Base-by-base conservation (phyloP, 2,329 filamentous ascomycete species). In the Fusarium armeniacum region DNA sequence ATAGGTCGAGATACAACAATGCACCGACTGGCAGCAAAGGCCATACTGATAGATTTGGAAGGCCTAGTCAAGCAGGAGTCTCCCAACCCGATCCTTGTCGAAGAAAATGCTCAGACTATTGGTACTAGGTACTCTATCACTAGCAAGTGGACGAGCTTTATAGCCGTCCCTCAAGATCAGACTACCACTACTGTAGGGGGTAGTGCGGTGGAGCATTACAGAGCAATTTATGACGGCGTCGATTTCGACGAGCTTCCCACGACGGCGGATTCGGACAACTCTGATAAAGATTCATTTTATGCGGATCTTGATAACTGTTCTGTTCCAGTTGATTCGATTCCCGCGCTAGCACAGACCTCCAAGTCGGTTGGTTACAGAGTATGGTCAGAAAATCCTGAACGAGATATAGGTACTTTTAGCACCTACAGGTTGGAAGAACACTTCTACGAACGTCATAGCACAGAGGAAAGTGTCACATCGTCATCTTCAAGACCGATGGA, bases 1-100 rank as follows among this genome's bases (percentile, higher is more conserved):
- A 38, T 5, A 12, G 18, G 18, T 3, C 18, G 18, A n/a, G 18
- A n/a, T 38, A 18, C 2, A n/a, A n/a, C 18, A 12, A 38, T 38
- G 35, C 35, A 38, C 12, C 18, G 9, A n/a, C 18, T 38, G 9
- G 35, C 18, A 38, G 18, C 9, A 10, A 38, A 38, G 5, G 35
- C 35, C 9, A 10, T 2, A 38, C 9, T 38, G 18, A 11, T n/a
- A 5, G 18, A 38, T 38, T 11, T 38, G 9, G 18, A 38, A n/a
- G 5, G 10, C 18, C 5, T 38, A 9, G 18, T 13, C n/a, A 20
- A 40, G 12, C 5, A 4, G 5, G 11, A 20, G 1, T 20, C n/a
- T 1, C 13, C n/a, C 11, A 40, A 1, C 36, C 20, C n/a, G 2
- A 3, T 2, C 3, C n/a, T 13, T 0, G 6, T 13, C 4, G n/a